Evolutionary conservation across 257 asterid species (phyloP).

Genomic region (Rauvolfia tetraphylla): DNA sequence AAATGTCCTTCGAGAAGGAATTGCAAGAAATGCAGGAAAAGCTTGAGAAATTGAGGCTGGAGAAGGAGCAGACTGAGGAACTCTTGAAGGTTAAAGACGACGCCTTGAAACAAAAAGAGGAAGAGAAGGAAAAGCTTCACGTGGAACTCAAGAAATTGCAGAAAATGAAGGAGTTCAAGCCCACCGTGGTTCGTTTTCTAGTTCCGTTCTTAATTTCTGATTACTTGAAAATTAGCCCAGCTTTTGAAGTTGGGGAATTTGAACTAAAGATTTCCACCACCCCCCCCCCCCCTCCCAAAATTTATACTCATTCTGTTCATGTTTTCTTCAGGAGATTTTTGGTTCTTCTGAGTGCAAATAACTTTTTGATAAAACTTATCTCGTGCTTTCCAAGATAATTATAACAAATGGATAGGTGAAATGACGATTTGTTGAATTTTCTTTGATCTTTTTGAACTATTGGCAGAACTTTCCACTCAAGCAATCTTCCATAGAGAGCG

Average conservation of each 20-base stretch:
- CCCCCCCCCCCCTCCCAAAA: no score
- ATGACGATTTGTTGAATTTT: background rate
- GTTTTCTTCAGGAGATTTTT: background rate
- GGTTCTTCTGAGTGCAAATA: background rate
- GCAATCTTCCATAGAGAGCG: conserved; percentile 38
- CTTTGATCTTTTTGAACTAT: background rate
- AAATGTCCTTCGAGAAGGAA: conserved; percentile 56
- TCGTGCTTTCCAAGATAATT: background rate
- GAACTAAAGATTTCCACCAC: background rate
- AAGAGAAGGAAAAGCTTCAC: conserved; percentile 66
- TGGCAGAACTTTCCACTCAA: conserved; percentile 51
- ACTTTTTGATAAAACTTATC: no score
- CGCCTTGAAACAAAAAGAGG: conserved; percentile 46
- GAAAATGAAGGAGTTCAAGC: conserved; percentile 85
- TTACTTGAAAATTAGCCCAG: background rate
- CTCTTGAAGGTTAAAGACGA: conserved; percentile 60
- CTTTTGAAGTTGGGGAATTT: background rate
- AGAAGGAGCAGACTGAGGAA: conserved; percentile 78
- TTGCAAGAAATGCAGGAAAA: conserved; percentile 77
- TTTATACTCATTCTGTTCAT: background rate
- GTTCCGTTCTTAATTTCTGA: background rate
- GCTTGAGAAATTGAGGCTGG: conserved; percentile 61
- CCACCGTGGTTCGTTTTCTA: conserved; percentile 47
- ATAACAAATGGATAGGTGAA: background rate
- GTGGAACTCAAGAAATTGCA: conserved; percentile 77